These are phyloP conservation scores for Iris macrosiphon DNA, from an alignment of 106 monocot species.

Conservation along the genomic window DNA sequence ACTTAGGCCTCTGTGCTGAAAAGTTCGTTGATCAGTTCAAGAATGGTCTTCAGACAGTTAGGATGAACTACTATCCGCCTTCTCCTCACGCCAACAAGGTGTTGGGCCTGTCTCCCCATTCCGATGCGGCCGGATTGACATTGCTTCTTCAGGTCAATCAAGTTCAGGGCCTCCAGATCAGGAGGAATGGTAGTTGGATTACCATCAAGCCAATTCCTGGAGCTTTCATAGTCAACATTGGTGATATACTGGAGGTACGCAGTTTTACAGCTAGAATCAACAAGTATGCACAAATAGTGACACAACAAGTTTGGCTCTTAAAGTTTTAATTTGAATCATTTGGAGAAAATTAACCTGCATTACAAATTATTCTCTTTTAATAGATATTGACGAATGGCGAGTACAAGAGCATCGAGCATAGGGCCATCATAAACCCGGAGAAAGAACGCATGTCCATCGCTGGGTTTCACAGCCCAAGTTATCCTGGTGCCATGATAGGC, in stretches of 20 bases:
- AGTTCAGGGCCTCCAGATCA: constrained; percentile 22
- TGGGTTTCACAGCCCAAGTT: constrained; percentile 15
- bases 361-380: neutral
- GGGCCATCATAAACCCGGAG: constrained; percentile 20
- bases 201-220: constrained; percentile 18
- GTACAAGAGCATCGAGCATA: constrained; percentile 34
- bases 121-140: constrained; percentile 15
- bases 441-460: constrained; percentile 30
- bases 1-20: constrained; percentile 4
- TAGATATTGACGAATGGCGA: constrained; percentile 18
- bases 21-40: neutral
- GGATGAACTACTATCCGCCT: constrained; percentile 33
- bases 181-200: constrained; percentile 17
- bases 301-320: too few species aligned
- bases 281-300: too few species aligned
- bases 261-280: too few species aligned
- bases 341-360: neutral
- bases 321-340: too few species aligned
- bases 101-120: constrained; percentile 29
- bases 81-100: constrained; percentile 14
- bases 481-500: too few species aligned
- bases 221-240: constrained; percentile 28
- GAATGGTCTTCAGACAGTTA: constrained; percentile 7
- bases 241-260: constrained; percentile 39
- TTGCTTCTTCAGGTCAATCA: constrained; percentile 23